These are phyloP conservation scores for Clonostachys sp. DNA, from an alignment of 2,329 filamentous ascomycete genomes.

Conservation along the genomic window DNA sequence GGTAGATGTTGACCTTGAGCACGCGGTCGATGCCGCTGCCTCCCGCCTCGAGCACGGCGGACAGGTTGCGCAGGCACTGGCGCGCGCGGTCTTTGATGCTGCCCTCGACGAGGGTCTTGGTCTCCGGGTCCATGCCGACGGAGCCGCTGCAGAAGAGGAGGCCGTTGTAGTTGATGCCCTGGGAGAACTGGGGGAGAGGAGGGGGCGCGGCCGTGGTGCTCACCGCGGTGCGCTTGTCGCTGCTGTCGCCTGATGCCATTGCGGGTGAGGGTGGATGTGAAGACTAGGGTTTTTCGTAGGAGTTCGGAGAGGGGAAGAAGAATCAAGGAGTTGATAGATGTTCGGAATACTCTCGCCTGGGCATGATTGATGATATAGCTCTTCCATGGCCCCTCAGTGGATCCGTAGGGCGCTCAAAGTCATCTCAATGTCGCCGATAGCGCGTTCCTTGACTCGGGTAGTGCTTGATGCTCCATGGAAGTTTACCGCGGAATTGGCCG, in stretches of 20 bases:
- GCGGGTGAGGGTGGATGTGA: not conserved
- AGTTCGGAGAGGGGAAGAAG: too few species aligned
- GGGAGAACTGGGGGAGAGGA: slow-evolving; percentile 48
- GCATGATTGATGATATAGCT: too few species aligned
- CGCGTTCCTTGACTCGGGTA: too few species aligned
- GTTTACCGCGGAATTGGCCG: too few species aligned
- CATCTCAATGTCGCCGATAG: too few species aligned
- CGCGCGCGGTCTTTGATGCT: slow-evolving; percentile 44
- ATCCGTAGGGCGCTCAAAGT: too few species aligned
- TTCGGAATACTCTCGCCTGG: too few species aligned
- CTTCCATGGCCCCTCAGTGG: too few species aligned
- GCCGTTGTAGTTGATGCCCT: slow-evolving; percentile 58
- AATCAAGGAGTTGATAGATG: too few species aligned
- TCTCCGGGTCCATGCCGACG: slow-evolving; percentile 53
- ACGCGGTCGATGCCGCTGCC: slow-evolving; percentile 55
- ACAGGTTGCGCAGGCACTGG: slow-evolving; percentile 55
- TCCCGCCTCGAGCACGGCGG: slow-evolving; percentile 54
- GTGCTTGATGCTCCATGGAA: too few species aligned
- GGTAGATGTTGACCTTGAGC: slow-evolving; percentile 64
- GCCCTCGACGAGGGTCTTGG: slow-evolving; percentile 47
- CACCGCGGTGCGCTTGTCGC: slow-evolving; percentile 1
- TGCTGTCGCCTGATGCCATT: not conserved
- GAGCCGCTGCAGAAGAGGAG: slow-evolving; percentile 69
- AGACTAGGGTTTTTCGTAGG: too few species aligned
- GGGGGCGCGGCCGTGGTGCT: slow-evolving; percentile 5